Base-by-base conservation (phyloP, 805 yeast genomes). In the Komagataella pastoris region DNA sequence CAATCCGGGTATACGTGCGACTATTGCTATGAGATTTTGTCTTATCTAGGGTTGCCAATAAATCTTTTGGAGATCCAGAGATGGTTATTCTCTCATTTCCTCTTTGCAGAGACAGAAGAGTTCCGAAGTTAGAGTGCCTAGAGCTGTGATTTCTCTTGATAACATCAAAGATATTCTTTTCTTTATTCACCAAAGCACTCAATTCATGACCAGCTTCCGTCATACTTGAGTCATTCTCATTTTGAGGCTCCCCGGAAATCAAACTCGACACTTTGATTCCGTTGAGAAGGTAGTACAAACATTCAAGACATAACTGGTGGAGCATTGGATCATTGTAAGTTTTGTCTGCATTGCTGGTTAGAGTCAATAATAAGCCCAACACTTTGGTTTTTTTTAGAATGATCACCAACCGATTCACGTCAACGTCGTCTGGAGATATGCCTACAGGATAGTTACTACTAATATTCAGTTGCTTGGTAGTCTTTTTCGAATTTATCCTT, bases 91-190 rank as follows among this genome's bases (percentile, higher is more conserved):
- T 70, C 3, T 80, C 71, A 51, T 81, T 81, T 21, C 75, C 73
- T 17, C 83, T 77, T 54, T 83, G 80, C 30, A 91, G 72, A 1
- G 95, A 82, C 8, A 89, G 65, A 55, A 90, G 69, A 0, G 97
- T 82, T 0, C 99, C 99, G 69, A 91, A 91, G 50, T 96, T 74
- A 2, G 93, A 90, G 62, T 91, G 99, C 48, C 99, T 75, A 1
- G 88, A 74, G 23, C 44, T 55, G 24, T 54, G 56, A 36, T 59
- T 56, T 23, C 56, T 55, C 24, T 58, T 54, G 3, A 63, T 51
- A 30, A 52, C 54, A 21, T 58, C 58, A 36, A 77, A 79, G 54
- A 83, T 62, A 36, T 73, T 72, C 18, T 74, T 71, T 60, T 91
- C 97, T 51, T 74, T 74, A 2, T 70, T 68, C n/a, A 88, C 68